Base-by-base conservation (phyloP, 805 yeast species). In the Saccharomyces paradoxus region DNA sequence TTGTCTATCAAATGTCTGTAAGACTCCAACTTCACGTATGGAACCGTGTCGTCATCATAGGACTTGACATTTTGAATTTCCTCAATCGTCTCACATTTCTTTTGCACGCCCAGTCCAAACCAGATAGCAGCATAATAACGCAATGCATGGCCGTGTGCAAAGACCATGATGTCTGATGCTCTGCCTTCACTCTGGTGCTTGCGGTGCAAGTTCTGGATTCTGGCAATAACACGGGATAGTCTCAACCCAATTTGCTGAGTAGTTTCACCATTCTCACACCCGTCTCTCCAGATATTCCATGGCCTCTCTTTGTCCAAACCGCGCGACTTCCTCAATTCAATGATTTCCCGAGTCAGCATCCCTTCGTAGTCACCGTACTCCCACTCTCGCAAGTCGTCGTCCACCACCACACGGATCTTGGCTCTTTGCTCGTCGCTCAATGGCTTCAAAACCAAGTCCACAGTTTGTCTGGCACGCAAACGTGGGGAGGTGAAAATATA, bases 341-440 rank as follows among this genome's bases (percentile, higher is more conserved):
- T 72, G 68, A 91, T 89, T 63, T 91, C 81, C 6, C 73, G 68
- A 1, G 96, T 86, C 55, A 78, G 67, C 60, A 83, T 70, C 4
- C 98, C 98, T 75, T 92, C 98, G 69, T 92, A 92, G 65, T 88
- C 94, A 61, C 98, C 98, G 64, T 92, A 92, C 60, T 89, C 95
- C 97, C 97, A 92, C 72, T 92, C 98, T 62, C 94, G 80, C 50
- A 90, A 71, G 63, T 89, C 90, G 50, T 87, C 82, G 58, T 83
- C 85, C 21, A 77, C 77, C 55, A 74, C 71, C 48, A 78, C 63
- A 8, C 77, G 73, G 50, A 84, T 76, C 6, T 69, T 58, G 9
- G 74, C 58, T 56, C 71, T 75, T 17, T 74, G 71, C 27, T 73
- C 74, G 13, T 72, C 76, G 26, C 76, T 74, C 48, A 83, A 64